These are phyloP conservation scores for Chlamydomonas sp. DNA, from an alignment of 139 green algal species.

Conservation along the genomic window DNA sequence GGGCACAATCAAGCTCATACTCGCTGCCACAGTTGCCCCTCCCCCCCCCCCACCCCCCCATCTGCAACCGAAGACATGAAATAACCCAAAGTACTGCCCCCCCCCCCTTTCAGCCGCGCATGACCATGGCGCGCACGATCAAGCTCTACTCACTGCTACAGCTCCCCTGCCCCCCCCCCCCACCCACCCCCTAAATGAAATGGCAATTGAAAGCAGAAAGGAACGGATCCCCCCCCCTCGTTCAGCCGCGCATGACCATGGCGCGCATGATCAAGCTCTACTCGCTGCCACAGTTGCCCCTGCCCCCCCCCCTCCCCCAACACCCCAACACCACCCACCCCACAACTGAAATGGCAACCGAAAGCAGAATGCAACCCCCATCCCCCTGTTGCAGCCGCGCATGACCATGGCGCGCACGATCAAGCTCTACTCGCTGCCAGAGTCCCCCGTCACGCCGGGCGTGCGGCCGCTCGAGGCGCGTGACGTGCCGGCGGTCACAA, in stretches of 20 bases:
- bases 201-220: not conserved
- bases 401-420: conserved; percentile 93
- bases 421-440: conserved; percentile 90
- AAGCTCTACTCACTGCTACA: too few relatives aligned
- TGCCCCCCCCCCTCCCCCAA: too few relatives aligned
- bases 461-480: conserved; percentile 58
- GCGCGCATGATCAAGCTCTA: too few relatives aligned
- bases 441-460: conserved; percentile 61
- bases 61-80: not conserved
- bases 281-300: too few relatives aligned
- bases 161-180: too few relatives aligned
- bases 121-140: too few relatives aligned
- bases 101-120: conserved; percentile 46
- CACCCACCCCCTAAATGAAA: too few relatives aligned
- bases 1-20: too few relatives aligned
- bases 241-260: conserved; percentile 65
- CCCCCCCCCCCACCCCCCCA: too few relatives aligned
- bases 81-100: not conserved
- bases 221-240: not conserved
- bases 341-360: not conserved
- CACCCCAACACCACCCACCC: too few relatives aligned
- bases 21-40: too few relatives aligned
- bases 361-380: not conserved
- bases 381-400: conserved; percentile 37
- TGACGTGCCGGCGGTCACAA: conserved; percentile 62